Base-by-base conservation (phyloP, 2,329 filamentous ascomycete genomes). In the Aspergillus pseudoviridinutans region DNA sequence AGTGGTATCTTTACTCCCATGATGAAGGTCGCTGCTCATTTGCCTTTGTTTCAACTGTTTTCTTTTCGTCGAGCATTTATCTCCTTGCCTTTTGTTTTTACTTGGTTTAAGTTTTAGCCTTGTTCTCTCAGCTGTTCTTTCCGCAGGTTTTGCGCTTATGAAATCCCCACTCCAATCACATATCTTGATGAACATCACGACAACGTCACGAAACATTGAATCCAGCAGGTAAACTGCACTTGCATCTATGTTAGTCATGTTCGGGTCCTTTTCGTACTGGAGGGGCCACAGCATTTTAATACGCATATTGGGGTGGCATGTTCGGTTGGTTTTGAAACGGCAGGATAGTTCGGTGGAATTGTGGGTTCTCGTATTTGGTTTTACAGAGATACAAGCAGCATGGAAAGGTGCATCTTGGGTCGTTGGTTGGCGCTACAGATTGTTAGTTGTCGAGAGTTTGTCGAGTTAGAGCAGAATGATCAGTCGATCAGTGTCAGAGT, bases 151-250 rank as follows among this genome's bases (percentile, higher is more conserved):
- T 62, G 53, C 53, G 60, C 58, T 46, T 58, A 61, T 47, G 60
- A 64, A 57, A 65, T 64, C 62, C 58, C 63, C 59, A 49, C 63
- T 64, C 63, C 50, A 50, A 55, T 47, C 2, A 47, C 44, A 47
- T 56, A 53, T 59, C 41, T 58, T 58, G 44, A 64, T 56, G 54
- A 63, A 55, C 49, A 60, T 63, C 56, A 64, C 55, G 58, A 58
- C 58, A 27, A 46, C 29, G 56, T 58, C 49, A 59, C 58, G 51
- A 52, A 49, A 50, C 55, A 61, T 60, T 56, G 49, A 59, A 27
- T 46, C 44, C 44, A 6, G 44, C 44, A 47, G 44, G 44, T 47
- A 47, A 47, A 17, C 22, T 22, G 44, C 44, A 47, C 22, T 47
- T 24, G 22, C 44, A 47, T 47, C 44, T 27, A 17, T 24, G 44